phyloP scores from a whole-genome alignment of 2,329 filamentous ascomycete species.

The Botryotinia calthae region DNA sequence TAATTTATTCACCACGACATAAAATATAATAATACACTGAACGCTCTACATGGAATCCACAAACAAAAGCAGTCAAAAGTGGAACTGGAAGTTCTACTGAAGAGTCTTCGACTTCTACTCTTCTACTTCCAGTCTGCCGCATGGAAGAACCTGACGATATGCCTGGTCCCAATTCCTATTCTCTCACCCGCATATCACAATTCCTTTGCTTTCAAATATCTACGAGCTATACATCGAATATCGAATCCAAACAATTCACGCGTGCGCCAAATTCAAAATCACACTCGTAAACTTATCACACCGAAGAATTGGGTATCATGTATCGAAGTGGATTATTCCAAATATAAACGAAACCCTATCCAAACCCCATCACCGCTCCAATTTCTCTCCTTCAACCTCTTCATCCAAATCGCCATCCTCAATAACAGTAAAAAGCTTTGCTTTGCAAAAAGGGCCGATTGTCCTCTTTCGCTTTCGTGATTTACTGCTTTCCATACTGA shows the following conservation, averaged over 20 bases:
- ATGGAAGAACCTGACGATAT: no score
- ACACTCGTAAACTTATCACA: background rate
- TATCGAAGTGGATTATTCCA: background rate
- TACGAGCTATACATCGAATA: background rate
- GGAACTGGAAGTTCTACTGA: no score
- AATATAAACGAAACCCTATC: background rate
- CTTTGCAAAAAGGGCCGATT: constrained; percentile 19
- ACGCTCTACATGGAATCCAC: no score
- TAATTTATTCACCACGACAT: no score
- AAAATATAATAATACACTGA: no score
- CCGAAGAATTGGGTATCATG: background rate
- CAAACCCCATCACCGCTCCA: background rate
- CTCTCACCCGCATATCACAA: background rate
- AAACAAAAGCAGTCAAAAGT: no score
- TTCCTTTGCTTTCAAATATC: background rate
- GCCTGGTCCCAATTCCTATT: no score
- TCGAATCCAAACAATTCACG: background rate
- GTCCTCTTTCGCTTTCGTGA: constrained; percentile 21
- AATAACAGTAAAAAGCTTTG: constrained; percentile 43
- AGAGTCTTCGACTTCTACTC: no score
- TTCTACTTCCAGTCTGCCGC: no score
- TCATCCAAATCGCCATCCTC: constrained; percentile 56
- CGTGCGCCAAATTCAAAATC: background rate
- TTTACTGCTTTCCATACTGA: constrained; percentile 22
- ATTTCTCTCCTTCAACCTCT: constrained; percentile 42